These are phyloP conservation scores for Colletotrichum horii DNA, from an alignment of 2,329 filamentous ascomycete genomes.

Conservation along the genomic window DNA sequence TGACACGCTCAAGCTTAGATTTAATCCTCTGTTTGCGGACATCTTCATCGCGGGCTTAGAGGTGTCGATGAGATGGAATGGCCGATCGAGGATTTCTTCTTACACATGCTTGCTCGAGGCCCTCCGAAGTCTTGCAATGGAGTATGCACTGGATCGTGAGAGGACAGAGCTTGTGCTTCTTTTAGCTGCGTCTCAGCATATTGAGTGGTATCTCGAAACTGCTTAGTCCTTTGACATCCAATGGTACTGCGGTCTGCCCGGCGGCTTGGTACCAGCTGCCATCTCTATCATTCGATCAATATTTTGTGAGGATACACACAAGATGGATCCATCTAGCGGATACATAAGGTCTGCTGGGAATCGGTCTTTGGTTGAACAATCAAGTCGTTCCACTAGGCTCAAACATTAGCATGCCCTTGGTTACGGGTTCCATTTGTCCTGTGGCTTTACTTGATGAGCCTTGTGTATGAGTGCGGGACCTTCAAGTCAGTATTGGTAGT, in stretches of 20 bases:
- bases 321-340: too few relatives aligned
- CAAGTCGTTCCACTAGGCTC: too few relatives aligned
- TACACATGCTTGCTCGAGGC: rapidly evolving
- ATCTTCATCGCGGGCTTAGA: neutral
- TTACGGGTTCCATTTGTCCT: too few relatives aligned
- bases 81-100: neutral
- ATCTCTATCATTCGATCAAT: too few relatives aligned
- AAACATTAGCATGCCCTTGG: too few relatives aligned
- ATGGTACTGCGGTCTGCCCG: too few relatives aligned
- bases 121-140: neutral
- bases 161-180: neutral
- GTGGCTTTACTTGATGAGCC: too few relatives aligned
- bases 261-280: too few relatives aligned
- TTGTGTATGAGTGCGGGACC: neutral
- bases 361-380: too few relatives aligned
- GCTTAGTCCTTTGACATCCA: too few relatives aligned
- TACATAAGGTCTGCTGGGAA: too few relatives aligned
- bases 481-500: rapidly evolving
- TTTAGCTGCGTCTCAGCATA: neutral
- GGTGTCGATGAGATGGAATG: neutral
- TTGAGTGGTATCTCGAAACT: neutral
- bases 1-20: neutral
- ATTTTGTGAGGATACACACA: too few relatives aligned
- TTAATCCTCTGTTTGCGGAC: neutral
- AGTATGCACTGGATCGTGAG: neutral